phyloP scores from a whole-genome alignment of 768 basidiomycete genomes.

The Psilocybe tampanensis region DNA sequence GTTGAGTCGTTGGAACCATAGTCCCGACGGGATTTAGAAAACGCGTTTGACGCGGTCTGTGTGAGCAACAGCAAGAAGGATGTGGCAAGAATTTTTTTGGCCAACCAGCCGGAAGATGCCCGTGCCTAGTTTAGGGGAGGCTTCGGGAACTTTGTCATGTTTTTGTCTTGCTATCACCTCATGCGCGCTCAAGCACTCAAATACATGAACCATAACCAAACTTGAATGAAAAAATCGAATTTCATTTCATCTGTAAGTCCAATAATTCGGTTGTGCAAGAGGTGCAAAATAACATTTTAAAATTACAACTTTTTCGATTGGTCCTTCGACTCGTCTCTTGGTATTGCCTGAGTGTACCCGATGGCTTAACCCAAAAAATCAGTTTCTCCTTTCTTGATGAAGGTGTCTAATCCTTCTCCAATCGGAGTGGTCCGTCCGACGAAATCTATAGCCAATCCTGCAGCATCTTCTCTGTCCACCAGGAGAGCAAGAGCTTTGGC shows the following conservation, averaged over 20 bases:
- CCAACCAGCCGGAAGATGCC: neutral
- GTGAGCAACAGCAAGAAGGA: neutral
- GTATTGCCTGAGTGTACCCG: neutral
- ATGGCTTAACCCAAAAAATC: conserved; percentile 35
- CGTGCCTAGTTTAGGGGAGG: conserved; percentile 9
- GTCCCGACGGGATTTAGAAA: neutral
- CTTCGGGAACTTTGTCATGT: neutral
- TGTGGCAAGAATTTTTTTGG: neutral
- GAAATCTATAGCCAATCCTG: conserved; percentile 62
- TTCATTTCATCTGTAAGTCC: too few species aligned
- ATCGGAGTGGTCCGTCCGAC: conserved; percentile 53
- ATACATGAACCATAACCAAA: too few species aligned
- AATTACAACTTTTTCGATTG: neutral
- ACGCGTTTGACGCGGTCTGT: neutral
- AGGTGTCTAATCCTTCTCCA: conserved; percentile 47
- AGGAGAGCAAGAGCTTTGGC: conserved; percentile 50
- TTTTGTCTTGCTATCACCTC: too few species aligned
- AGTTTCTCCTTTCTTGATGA: conserved; percentile 51
- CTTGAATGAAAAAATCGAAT: too few species aligned
- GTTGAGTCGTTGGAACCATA: too few species aligned
- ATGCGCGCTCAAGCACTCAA: too few species aligned
- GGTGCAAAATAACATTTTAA: too few species aligned
- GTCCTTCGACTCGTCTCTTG: too few species aligned
- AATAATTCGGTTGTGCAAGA: too few species aligned
- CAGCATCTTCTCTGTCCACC: conserved; percentile 51